Conservation (phyloP, 1,139 yeast species). For the Saccharomyces hybrid region DNA sequence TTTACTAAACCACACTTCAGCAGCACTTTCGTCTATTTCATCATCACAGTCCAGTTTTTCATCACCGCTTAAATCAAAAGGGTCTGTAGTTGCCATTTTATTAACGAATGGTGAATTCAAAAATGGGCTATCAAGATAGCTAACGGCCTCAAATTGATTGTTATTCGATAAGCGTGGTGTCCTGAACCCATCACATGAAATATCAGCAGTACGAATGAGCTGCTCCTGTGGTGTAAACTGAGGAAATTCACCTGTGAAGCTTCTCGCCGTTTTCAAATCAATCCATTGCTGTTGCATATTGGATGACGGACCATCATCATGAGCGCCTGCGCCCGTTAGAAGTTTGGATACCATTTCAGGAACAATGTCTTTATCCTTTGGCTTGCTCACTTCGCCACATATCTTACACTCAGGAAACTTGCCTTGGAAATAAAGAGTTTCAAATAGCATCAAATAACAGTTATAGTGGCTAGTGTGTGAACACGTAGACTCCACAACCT, state of each 20-base stretch:
- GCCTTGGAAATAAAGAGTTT: constrained; percentile 8
- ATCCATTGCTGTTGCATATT: constrained; percentile 15
- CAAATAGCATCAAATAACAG: constrained; percentile 21
- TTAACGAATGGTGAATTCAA: background rate
- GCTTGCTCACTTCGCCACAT: constrained; percentile 20
- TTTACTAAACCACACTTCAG: constrained; percentile 9
- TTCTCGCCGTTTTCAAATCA: constrained; percentile 10
- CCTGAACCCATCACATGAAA: constrained; percentile 25
- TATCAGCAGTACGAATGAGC: constrained; percentile 25
- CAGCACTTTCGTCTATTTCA: constrained; percentile 4
- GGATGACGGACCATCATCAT: constrained; percentile 2
- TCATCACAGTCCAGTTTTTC: background rate
- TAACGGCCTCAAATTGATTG: background rate
- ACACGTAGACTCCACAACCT: constrained; percentile 31
- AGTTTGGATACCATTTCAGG: constrained; percentile 23
- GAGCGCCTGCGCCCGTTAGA: constrained; percentile 8
- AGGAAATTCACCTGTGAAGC: constrained; percentile 1
- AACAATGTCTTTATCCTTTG: constrained; percentile 24
- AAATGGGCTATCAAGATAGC: background rate
- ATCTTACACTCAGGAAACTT: constrained; percentile 23
- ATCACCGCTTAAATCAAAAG: background rate
- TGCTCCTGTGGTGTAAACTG: constrained; percentile 24
- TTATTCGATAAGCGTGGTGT: constrained; percentile 3
- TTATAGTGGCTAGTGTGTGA: constrained; percentile 27
- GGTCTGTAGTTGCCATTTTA: background rate